Base-by-base conservation (phyloP, 805 yeast species). In the Metschnikowia sp. region DNA sequence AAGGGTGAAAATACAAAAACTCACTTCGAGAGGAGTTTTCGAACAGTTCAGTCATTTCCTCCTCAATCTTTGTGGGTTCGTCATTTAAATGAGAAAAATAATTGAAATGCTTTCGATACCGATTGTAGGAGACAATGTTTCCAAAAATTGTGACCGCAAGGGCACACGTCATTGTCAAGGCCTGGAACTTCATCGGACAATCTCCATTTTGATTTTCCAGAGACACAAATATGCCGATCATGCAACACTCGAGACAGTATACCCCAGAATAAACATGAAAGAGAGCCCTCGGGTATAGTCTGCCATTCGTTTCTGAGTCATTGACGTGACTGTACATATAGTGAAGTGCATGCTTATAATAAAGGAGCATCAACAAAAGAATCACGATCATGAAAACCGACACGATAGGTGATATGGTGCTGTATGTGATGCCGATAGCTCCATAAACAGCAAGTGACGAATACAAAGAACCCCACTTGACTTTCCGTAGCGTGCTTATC, bases 201-300 rank as follows among this genome's bases (percentile, higher is more conserved):
- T 58, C 60, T 32, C 73, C 81, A 6, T 66, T 44, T n/a, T 68
- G 67, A 56, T 83, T 75, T 45, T 73, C 70, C 51, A 84, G 83
- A 12, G 86, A 64, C 36, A 87, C 77, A 55, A 88, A 83, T 9
- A 88, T 67, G 0, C 97, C 97, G 36, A 87, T 75, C 56, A 90
- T 65, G 52, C 91, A 86, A 33, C 84, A 70, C 58, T 90, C 95
- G 59, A 88, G 72, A 57, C 90, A 87, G 62, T 90, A 90, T 1
- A 90, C 67, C 0, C 97, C 97, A 0, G 86, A 74, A 58, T 86
- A 88, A 38, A 90, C 64, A 48, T 88, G 96, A 48, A 85, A 74
- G 15, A 90, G 64, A 0, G 96, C 95, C 2, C 72, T 71, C 1
- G 94, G 87, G 62, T 87, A 90, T 39, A 86, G 70, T 48, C 70